Base-by-base conservation (phyloP, 129 eudicot species). In the Gnaphalium uliginosum region DNA sequence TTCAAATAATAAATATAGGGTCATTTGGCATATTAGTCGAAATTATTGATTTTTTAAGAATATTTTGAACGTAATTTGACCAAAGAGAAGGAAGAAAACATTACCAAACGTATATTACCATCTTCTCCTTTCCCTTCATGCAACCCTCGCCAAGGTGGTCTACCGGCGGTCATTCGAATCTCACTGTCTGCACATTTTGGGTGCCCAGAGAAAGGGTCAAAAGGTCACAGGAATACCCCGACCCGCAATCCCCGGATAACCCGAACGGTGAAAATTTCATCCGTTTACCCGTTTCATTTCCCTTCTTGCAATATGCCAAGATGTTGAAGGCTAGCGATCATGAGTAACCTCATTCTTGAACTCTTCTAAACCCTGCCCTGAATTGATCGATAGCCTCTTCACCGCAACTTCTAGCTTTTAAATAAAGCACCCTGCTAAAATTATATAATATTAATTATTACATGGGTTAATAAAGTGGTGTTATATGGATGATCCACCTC, bases 301-400 rank as follows among this genome's bases (percentile, higher is more conserved):
- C 8, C 39, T 74, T 73, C 62, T 83, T 69, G 72, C 89, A 85
- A 69, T 82, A 88, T 18, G n/a, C 92, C 7, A 27, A 83, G 83
- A 67, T 88, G 93, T 54, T 88, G 93, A 70, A 88, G 93, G 62
- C 81, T 85, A 67, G 87, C 89, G 14, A 88, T 81, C 76, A 88
- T n/a, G 37, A 4, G 79, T 57, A 56, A 83, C 88, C 61, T 88
- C 93, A 62, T 85, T 88, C 79, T 71, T 80, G 71, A 88, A 88
- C 81, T 85, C 93, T 29, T 85, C 84, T 24, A 78, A 72, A 22
- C 90, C 88, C 76, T 85, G 93, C 21, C 79, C 81, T 4, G 90
- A 85, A 66, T 72, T 74, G 66, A 75, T 81, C 14, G 88, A 81
- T 78, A 88, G 32, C 86, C 93, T 85, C 73, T 88, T 85, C 64